These are phyloP conservation scores for Pigoraptor vietnamica DNA, from an alignment of 78 protist species.

Conservation along the genomic window DNA sequence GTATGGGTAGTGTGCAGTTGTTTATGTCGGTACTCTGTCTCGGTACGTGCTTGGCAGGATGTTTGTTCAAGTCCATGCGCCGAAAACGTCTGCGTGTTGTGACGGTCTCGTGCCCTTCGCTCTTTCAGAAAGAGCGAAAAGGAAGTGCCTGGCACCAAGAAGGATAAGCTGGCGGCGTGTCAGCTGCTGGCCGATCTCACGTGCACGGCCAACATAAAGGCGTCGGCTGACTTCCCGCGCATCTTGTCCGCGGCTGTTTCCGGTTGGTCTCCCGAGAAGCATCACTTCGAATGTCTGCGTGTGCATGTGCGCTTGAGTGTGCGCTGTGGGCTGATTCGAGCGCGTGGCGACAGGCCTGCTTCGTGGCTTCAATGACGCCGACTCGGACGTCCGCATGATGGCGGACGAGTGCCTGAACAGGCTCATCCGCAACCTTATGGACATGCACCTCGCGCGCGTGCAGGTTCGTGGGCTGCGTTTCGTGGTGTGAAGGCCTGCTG, in stretches of 20 bases:
- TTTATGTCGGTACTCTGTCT: background rate
- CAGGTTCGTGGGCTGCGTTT: background rate
- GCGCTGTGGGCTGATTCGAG: background rate
- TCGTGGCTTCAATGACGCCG: background rate
- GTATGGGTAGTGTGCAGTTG: background rate
- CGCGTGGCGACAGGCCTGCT: background rate
- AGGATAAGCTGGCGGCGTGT: background rate
- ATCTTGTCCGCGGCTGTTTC: background rate
- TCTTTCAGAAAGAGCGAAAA: background rate
- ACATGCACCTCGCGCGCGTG: background rate
- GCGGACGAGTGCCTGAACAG: slow-evolving; percentile 11
- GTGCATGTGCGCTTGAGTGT: no score
- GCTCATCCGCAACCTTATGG: background rate
- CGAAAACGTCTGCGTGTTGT: no score
- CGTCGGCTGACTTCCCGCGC: background rate
- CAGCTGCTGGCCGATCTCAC: background rate
- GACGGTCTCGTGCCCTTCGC: no score
- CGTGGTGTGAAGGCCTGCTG: background rate
- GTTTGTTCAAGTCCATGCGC: no score
- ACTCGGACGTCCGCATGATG: background rate
- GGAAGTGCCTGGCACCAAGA: background rate
- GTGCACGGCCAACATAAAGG: background rate
- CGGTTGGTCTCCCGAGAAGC: background rate
- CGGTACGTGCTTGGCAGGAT: no score
- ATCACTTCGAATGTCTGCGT: no score